These are phyloP conservation scores for Coemansia sp. DNA, from an alignment of 192 early-diverging fungal species.

Conservation along the genomic window DNA sequence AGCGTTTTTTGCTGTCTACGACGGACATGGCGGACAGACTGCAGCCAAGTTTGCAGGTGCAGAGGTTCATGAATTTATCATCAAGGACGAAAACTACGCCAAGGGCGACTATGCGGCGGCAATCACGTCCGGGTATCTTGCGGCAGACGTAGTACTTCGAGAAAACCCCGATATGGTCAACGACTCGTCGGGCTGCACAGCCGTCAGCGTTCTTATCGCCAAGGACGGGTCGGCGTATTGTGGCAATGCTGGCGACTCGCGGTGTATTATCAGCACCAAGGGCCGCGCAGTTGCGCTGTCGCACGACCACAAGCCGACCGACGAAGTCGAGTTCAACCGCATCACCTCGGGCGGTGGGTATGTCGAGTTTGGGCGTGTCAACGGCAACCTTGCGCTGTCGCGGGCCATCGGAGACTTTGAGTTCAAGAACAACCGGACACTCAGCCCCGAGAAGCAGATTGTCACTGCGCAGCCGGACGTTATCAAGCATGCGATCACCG, in stretches of 20 bases:
- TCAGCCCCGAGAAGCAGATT: constrained; percentile 85
- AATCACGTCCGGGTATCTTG: constrained; percentile 81
- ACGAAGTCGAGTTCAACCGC: constrained; percentile 78
- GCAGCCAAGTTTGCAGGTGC: constrained; percentile 85
- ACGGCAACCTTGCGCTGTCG: constrained; percentile 97
- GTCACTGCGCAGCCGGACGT: constrained; percentile 94
- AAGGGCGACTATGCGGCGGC: constrained; percentile 71
- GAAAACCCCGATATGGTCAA: constrained; percentile 72
- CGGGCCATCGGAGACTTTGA: constrained; percentile 98
- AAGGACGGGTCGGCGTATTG: constrained; percentile 79
- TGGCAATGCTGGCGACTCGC: constrained; percentile 95
- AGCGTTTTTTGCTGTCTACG: constrained; percentile 96
- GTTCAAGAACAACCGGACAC: constrained; percentile 85
- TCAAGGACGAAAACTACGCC: constrained; percentile 62
- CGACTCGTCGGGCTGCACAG: constrained; percentile 96
- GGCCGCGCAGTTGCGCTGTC: constrained; percentile 81
- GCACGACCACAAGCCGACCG: constrained; percentile 94
- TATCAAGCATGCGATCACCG: constrained; percentile 46
- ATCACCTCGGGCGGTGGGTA: constrained; percentile 93
- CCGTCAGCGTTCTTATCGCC: constrained; percentile 83
- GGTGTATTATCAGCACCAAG: constrained; percentile 78
- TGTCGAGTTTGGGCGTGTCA: constrained; percentile 98
- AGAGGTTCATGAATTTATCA: constrained; percentile 72
- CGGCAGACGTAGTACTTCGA: constrained; percentile 74
- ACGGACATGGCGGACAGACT: constrained; percentile 89